phyloP scores from a whole-genome alignment of 2,329 filamentous ascomycete genomes.

The Trichoderma atrobrunneum region DNA sequence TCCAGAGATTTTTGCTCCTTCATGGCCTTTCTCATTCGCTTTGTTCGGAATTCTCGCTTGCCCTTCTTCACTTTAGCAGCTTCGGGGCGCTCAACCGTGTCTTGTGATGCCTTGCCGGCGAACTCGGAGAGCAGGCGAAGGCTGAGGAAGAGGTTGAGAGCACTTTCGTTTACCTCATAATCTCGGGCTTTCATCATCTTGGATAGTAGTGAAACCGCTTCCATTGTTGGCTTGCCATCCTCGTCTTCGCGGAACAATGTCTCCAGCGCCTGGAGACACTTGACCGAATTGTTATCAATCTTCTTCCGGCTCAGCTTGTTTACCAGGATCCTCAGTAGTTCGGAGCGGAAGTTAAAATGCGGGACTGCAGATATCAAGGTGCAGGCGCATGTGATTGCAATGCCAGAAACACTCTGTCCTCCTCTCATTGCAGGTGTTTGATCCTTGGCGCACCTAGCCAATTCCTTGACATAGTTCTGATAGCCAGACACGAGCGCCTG shows the following conservation, averaged over 20 bases:
- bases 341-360: constrained; percentile 94
- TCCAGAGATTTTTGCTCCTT: constrained; percentile 85
- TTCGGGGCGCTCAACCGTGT: constrained; percentile 60
- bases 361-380: constrained; percentile 76
- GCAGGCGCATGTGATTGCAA: constrained; percentile 85
- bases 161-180: constrained; percentile 78
- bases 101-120: constrained; percentile 74
- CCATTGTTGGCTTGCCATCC: constrained; percentile 82
- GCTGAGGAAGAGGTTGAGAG: constrained; percentile 87
- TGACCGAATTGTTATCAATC: constrained; percentile 71
- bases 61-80: constrained; percentile 52
- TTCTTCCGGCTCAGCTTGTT: constrained; percentile 73
- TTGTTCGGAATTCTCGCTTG: constrained; percentile 84
- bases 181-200: constrained; percentile 94
- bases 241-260: constrained; percentile 83
- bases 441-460: constrained; percentile 65
- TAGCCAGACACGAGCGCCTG: constrained; percentile 84
- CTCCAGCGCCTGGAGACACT: constrained; percentile 75
- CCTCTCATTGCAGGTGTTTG: constrained; percentile 40
- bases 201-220: constrained; percentile 77
- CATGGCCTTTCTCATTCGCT: constrained; percentile 75
- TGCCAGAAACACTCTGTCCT: constrained; percentile 57
- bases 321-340: constrained; percentile 83
- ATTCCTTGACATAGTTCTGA: constrained; percentile 75
- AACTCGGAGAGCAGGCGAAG: constrained; percentile 87